These are phyloP conservation scores for Mycena venus DNA, from an alignment of 768 basidiomycete species.

Conservation along the genomic window DNA sequence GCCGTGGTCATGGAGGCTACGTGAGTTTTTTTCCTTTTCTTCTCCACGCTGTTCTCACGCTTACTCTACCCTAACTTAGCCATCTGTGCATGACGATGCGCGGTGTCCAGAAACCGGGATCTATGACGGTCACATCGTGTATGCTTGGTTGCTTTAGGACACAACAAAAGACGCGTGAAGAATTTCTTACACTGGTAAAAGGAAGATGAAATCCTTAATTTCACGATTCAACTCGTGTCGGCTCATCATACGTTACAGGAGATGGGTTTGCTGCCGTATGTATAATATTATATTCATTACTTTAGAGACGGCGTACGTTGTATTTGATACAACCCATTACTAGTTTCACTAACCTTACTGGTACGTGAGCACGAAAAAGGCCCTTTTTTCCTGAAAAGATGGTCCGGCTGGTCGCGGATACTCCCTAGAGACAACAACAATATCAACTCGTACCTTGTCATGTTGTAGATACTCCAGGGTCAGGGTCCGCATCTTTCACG, in stretches of 20 bases:
- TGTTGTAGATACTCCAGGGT: too few relatives aligned
- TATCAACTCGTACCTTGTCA: too few relatives aligned
- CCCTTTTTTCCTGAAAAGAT: too few relatives aligned
- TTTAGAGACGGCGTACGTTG: constrained; percentile 7
- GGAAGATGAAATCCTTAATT: constrained; percentile 51
- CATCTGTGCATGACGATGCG: constrained; percentile 99
- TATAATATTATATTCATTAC: constrained; percentile 41
- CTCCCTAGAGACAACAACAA: too few relatives aligned
- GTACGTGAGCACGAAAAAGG: too few relatives aligned
- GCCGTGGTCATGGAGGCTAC: constrained; percentile 99
- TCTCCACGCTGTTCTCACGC: constrained; percentile 22
- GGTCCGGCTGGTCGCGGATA: too few relatives aligned
- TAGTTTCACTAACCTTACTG: too few relatives aligned
- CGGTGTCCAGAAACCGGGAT: constrained; percentile 98
- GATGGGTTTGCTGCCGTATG: too few relatives aligned
- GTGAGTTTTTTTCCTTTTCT: constrained; percentile 61
- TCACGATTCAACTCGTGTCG: constrained; percentile 47
- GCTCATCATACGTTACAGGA: constrained; percentile 22
- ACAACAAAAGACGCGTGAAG: constrained; percentile 98
- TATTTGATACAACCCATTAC: not conserved
- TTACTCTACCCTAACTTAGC: constrained; percentile 53
- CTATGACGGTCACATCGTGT: constrained; percentile 94
- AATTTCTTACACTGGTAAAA: constrained; percentile 92
- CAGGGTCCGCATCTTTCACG: too few relatives aligned
- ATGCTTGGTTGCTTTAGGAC: constrained; percentile 99